Evolutionary conservation across 495 filamentous ascomycete species (phyloP).

Genomic region (Lophiostoma macrostomum): DNA sequence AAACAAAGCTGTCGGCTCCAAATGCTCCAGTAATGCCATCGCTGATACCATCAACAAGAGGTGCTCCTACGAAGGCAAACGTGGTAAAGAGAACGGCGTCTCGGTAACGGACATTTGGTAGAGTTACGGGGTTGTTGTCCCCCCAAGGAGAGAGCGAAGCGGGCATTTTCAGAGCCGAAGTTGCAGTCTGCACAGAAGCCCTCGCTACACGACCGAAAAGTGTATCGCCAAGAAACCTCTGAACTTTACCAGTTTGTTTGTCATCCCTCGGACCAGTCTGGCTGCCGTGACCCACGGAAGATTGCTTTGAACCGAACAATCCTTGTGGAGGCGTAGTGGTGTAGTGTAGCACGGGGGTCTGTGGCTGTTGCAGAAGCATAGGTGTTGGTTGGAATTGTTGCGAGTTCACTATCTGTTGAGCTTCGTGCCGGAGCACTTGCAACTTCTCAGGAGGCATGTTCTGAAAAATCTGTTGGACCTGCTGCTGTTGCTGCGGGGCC

Average conservation of each 20-base stretch:
- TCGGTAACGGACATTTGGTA: slow-evolving; percentile 45
- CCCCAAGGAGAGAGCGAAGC: slow-evolving; percentile 42
- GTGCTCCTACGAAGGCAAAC: slow-evolving; percentile 40
- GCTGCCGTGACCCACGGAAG: slow-evolving; percentile 3
- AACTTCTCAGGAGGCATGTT: slow-evolving; percentile 32
- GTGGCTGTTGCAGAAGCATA: slow-evolving; percentile 13
- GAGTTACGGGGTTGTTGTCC: slow-evolving; percentile 45
- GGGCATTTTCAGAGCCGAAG: slow-evolving; percentile 41
- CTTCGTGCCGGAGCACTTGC: slow-evolving; percentile 30
- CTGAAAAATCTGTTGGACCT: slow-evolving; percentile 28
- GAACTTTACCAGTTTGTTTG: slow-evolving; percentile 37
- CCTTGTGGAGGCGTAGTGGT: slow-evolving; percentile 14
- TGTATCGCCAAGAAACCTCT: slow-evolving; percentile 43
- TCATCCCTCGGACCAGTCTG: slow-evolving; percentile 35
- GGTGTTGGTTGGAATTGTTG: slow-evolving; percentile 15
- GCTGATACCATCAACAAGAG: slow-evolving; percentile 37
- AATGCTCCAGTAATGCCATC: slow-evolving; percentile 34
- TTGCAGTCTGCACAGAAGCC: slow-evolving; percentile 39
- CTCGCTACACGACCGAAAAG: slow-evolving; percentile 41
- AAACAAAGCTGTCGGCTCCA: slow-evolving; percentile 40
- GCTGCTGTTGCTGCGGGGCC: slow-evolving; percentile 31
- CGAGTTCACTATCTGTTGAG: slow-evolving; percentile 23
- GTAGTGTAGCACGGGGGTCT: slow-evolving; percentile 11
- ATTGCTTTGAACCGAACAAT: slow-evolving; percentile 18
- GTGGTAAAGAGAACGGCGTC: slow-evolving; percentile 45